Conservation (phyloP, 2,329 filamentous ascomycete species). For the Lizonia empirigonia region DNA sequence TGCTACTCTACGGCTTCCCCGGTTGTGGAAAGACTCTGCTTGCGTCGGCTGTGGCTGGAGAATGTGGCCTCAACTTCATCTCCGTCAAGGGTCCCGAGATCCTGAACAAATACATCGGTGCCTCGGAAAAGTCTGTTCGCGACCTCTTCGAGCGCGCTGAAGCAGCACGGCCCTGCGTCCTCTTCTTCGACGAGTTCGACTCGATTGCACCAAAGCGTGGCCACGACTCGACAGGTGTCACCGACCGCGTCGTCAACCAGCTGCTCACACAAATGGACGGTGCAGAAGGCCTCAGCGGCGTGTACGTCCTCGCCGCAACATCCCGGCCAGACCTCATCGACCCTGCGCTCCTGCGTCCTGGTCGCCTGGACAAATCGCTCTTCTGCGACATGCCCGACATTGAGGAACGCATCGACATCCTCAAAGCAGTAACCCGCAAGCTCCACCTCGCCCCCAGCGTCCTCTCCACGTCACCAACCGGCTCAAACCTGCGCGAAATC, state of each 20-base stretch:
- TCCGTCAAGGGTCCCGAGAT: constrained; percentile 98
- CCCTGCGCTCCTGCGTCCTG: constrained; percentile 87
- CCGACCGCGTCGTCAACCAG: constrained; percentile 97
- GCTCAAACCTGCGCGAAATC: constrained; percentile 67
- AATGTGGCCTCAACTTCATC: constrained; percentile 98
- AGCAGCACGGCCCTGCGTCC: constrained; percentile 87
- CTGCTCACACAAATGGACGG: constrained; percentile 98
- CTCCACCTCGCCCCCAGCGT: constrained; percentile 74
- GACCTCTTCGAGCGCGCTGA: constrained; percentile 93
- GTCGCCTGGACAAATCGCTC: constrained; percentile 89
- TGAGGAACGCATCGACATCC: constrained; percentile 85
- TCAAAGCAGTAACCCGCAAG: constrained; percentile 81
- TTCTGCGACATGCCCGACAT: constrained; percentile 85
- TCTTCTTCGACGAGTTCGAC: constrained; percentile 99
- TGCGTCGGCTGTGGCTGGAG: constrained; percentile 94
- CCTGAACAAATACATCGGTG: constrained; percentile 98
- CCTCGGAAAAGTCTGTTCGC: constrained; percentile 92
- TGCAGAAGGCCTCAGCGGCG: constrained; percentile 89
- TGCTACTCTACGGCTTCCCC: constrained; percentile 92
- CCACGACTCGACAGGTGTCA: constrained; percentile 97
- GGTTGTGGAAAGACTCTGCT: constrained; percentile 96
- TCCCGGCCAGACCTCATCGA: constrained; percentile 94
- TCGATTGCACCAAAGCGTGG: constrained; percentile 96
- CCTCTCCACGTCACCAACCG: constrained; percentile 48
- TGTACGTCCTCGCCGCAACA: constrained; percentile 95